phyloP scores from a whole-genome alignment of 2,329 filamentous ascomycete genomes.

The Epichloe aotearoae region DNA sequence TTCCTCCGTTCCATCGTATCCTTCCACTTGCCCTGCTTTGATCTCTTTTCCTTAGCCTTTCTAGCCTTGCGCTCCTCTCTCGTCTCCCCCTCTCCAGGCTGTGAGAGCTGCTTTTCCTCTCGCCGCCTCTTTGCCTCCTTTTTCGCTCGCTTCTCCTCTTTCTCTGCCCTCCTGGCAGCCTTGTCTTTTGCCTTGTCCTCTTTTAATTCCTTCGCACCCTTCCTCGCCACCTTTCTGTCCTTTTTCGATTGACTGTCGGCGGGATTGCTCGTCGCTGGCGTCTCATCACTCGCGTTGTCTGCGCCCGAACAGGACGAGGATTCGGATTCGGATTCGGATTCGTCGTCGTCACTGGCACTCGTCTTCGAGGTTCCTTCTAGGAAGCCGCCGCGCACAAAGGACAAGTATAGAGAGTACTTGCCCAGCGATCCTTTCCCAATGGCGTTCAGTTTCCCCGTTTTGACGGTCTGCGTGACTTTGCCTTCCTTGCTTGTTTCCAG shows the following conservation, averaged over 20 bases:
- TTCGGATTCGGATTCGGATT: neutral
- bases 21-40: constrained; percentile 15
- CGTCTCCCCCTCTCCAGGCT: constrained; percentile 13
- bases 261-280: constrained; percentile 8
- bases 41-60: constrained; percentile 19
- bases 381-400: constrained; percentile 71
- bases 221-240: neutral
- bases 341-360: constrained; percentile 10
- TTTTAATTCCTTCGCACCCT: constrained; percentile 9
- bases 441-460: constrained; percentile 40
- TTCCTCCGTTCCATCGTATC: constrained; percentile 10
- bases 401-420: constrained; percentile 61
- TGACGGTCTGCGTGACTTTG: constrained; percentile 41
- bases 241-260: constrained; percentile 13
- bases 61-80: constrained; percentile 29
- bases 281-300: constrained; percentile 19
- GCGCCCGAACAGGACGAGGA: constrained; percentile 4
- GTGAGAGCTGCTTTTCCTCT: neutral
- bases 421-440: constrained; percentile 38
- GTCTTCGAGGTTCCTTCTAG: constrained; percentile 55
- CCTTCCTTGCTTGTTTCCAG: constrained; percentile 51
- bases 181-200: constrained; percentile 8
- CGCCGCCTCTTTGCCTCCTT: constrained; percentile 14
- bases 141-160: neutral
- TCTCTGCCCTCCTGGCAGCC: neutral